Conservation (phyloP, 768 basidiomycete genomes). For the Gymnopilus junonius region DNA sequence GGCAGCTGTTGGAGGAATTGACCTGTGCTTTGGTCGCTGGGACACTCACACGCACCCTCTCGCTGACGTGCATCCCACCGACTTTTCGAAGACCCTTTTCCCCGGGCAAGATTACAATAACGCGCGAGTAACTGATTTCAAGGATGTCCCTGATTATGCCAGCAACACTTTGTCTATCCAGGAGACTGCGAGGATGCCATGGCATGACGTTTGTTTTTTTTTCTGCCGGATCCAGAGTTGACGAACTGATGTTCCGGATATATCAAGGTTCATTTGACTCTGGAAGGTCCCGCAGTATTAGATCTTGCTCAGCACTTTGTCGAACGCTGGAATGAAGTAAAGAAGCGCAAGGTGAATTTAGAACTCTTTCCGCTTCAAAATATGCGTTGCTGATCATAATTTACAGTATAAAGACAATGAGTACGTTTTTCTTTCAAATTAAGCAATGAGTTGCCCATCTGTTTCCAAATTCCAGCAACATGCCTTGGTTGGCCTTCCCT, state of each 20-base stretch:
- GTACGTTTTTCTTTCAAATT: conserved; percentile 41
- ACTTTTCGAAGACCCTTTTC: conserved; percentile 81
- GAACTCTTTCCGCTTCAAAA: neutral
- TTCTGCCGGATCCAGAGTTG: neutral
- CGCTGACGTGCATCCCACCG: conserved; percentile 90
- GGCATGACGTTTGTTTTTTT: conserved; percentile 81
- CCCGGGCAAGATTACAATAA: conserved; percentile 96
- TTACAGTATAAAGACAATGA: conserved; percentile 46
- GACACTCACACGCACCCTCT: conserved; percentile 91
- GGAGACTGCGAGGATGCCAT: conserved; percentile 84
- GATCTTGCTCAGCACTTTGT: conserved; percentile 94
- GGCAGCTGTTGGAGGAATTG: conserved; percentile 91
- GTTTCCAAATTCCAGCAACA: conserved; percentile 39
- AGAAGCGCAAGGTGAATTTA: conserved; percentile 69
- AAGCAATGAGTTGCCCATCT: neutral
- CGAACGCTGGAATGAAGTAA: conserved; percentile 91
- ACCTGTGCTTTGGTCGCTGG: conserved; percentile 97
- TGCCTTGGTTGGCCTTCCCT: conserved; percentile 79
- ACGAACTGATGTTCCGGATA: neutral
- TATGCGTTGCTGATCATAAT: neutral
- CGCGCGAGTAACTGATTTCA: conserved; percentile 83
- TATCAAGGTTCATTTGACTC: conserved; percentile 82
- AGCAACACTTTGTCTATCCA: conserved; percentile 70
- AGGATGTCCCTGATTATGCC: conserved; percentile 78
- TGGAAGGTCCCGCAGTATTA: conserved; percentile 80